A percentile compares a stretch with the other conserved stretches of the same genome.
These are phyloP conservation scores for Xylaria longipes DNA, from an alignment of 495 filamentous ascomycete genomes.

Conservation along the genomic window DNA sequence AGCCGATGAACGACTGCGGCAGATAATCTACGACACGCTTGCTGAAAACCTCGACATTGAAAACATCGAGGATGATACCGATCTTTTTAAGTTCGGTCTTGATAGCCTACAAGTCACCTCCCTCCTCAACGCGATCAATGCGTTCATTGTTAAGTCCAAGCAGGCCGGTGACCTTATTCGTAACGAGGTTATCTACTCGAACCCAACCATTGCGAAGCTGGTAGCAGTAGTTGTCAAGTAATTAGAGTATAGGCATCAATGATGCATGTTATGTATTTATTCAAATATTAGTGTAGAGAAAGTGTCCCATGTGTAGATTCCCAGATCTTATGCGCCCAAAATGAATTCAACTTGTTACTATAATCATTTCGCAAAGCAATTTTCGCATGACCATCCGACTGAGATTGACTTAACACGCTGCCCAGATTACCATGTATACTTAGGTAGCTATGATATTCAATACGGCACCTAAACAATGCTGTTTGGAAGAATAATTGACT, in stretches of 20 bases:
- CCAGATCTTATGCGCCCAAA: no score
- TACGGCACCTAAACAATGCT: no score
- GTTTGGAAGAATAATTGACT: no score
- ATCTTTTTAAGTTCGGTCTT: slow-evolving; percentile 46
- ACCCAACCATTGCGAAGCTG: slow-evolving; percentile 24
- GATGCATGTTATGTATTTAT: no score
- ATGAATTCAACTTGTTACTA: no score
- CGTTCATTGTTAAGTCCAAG: slow-evolving; percentile 16
- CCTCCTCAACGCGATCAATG: slow-evolving; percentile 1
- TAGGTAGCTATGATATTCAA: no score
- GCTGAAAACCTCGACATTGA: neutral
- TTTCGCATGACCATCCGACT: no score
- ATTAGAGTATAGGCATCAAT: neutral
- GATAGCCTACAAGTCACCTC: slow-evolving; percentile 57
- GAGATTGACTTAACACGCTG: no score
- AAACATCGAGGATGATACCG: slow-evolving; percentile 30
- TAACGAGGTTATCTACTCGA: slow-evolving; percentile 30
- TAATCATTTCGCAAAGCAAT: no score
- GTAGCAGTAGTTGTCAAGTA: neutral
- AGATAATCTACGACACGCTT: neutral
- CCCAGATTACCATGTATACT: no score
- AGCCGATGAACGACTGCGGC: neutral
- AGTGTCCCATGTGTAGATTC: no score
- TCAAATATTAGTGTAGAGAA: neutral
- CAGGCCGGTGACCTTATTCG: slow-evolving; percentile 24